These are phyloP conservation scores for Fusarium dlaminii DNA, from an alignment of 2,329 filamentous ascomycete genomes.

Conservation along the genomic window DNA sequence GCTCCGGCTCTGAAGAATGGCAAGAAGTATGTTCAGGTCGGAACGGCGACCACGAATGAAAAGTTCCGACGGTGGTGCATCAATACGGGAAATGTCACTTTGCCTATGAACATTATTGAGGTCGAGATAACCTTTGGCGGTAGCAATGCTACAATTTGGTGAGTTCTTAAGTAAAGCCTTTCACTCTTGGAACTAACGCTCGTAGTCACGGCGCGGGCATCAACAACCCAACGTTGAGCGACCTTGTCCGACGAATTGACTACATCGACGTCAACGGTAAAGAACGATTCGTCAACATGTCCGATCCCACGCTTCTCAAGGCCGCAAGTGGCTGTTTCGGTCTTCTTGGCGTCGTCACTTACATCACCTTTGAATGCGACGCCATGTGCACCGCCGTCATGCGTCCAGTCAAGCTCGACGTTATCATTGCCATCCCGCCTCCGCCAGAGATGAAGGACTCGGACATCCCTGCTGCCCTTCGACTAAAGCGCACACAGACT, in stretches of 20 bases:
- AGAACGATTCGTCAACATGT: not conserved
- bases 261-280: not conserved
- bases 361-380: not conserved
- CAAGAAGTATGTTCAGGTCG: not conserved
- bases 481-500: not conserved
- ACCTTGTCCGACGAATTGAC: not conserved
- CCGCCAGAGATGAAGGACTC: not conserved
- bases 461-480: not conserved
- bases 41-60: not conserved
- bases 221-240: not conserved
- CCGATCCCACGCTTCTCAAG: not conserved
- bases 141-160: not conserved
- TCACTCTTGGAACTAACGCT: rapidly evolving
- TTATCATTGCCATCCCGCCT: not conserved
- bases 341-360: not conserved
- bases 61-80: not conserved
- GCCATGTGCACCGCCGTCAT: not conserved
- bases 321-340: not conserved
- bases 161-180: rapidly evolving
- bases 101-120: not conserved
- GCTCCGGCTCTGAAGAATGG: not conserved
- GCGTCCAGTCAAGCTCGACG: not conserved
- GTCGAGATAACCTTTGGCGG: not conserved
- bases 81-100: not conserved
- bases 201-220: not conserved